Base-by-base conservation (phyloP, 805 yeast species). In the Kodamaea laetipori region DNA sequence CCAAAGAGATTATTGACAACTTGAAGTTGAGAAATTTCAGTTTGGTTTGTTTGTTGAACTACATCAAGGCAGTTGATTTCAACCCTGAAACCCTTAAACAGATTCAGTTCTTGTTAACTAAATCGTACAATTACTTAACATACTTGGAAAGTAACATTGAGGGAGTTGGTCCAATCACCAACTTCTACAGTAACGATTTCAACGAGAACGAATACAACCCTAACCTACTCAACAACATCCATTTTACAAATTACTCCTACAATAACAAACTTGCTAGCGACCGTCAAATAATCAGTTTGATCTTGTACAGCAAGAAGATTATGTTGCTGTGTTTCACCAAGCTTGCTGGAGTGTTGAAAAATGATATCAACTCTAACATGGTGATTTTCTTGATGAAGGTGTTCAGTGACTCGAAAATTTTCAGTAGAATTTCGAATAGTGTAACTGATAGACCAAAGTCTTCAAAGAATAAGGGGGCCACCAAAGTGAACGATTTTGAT, bases 71-170 rank as follows among this genome's bases (percentile, higher is more conserved):
- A 0, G 72, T 67, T 8, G 65, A 65, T 4, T 51, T 63, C 30
- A 57, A 73, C 0, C 72, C 74, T 0, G 76, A 71, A 30, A 60
- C 67, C 10, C 56, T 65, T 31, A 69, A 69, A 46, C 75, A 67
- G 41, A 53, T 69, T 25, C 75, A 69, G 42, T 67, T 67, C 39
- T 60, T 71, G 30, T 59, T 71, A 42, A 61, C 66, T 7, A 71
- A 71, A 44, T 58, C 74, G 0, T 69, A 66, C 50, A 70, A 69
- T 45, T 71, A 69, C 41, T 49, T 71, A 44, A 60, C 69, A 2
- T 68, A 62, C 44, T 55, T 71, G 45, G 76, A 71, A 45, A 69
- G 64, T 47, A 64, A 61, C 42, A 49, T 66, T 39, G 69, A 62
- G 17, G 37, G 44, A 0, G 54, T 69, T 10, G 71, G 72, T 0